Conservation (phyloP, 441 rosid genomes). For the Brassica balearica region DNA sequence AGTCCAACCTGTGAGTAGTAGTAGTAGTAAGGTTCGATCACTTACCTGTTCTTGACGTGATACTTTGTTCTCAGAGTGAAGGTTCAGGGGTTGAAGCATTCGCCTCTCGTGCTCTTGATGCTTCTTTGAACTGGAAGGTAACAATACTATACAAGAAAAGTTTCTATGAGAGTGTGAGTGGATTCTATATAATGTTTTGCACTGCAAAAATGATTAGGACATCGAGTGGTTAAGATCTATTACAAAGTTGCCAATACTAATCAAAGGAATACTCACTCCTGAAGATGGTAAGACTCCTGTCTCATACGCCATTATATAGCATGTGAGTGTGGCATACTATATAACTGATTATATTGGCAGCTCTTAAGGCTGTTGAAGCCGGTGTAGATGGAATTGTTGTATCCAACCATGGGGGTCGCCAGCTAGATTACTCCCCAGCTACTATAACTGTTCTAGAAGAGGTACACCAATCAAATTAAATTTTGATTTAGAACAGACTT, state of each 20-base stretch:
- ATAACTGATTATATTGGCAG: slow-evolving; percentile 40
- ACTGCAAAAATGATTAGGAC: slow-evolving; percentile 54
- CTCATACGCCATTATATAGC: slow-evolving; percentile 22
- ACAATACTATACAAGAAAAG: not conserved
- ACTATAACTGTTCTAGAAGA: slow-evolving; percentile 58
- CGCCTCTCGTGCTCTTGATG: slow-evolving; percentile 57
- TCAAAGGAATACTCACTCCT: slow-evolving; percentile 77
- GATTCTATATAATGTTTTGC: not conserved
- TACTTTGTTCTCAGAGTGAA: slow-evolving; percentile 49
- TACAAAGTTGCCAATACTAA: slow-evolving; percentile 73
- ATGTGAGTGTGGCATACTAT: not conserved
- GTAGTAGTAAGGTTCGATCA: slow-evolving; percentile 11
- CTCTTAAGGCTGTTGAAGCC: slow-evolving; percentile 55
- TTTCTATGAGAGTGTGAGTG: not conserved
- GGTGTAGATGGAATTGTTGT: slow-evolving; percentile 60
- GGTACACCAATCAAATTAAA: slow-evolving; percentile 32
- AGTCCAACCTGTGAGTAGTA: slow-evolving; percentile 59
- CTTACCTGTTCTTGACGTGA: slow-evolving; percentile 10
- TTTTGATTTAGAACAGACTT: not conserved
- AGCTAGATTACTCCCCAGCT: slow-evolving; percentile 61
- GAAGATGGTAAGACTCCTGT: slow-evolving; percentile 70
- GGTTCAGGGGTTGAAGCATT: slow-evolving; percentile 71
- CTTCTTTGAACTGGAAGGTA: slow-evolving; percentile 89
- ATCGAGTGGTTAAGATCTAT: slow-evolving; percentile 77
- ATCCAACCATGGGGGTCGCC: slow-evolving; percentile 68